A percentile compares a stretch with the other conserved stretches of the same genome.
Evolutionary conservation across 768 basidiomycete genomes (phyloP).

Genomic region (Tephrocybe rancida): DNA sequence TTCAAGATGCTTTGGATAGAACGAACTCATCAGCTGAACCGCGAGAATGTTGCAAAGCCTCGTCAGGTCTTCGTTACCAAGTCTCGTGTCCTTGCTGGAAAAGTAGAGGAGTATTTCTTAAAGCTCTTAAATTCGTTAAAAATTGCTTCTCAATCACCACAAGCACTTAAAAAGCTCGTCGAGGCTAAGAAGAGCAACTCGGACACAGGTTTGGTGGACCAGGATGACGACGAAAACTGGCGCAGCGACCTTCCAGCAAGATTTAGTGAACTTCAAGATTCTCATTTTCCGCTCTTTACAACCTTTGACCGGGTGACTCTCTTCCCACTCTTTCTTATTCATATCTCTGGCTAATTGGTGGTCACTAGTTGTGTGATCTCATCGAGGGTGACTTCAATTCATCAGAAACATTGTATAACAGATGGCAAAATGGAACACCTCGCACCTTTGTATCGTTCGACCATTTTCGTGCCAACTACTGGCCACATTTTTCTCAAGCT

Average conservation of each 20-base stretch:
- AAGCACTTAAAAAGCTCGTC: slow-evolving; percentile 38
- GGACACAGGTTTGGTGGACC: slow-evolving; percentile 32
- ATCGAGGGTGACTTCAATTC: slow-evolving; percentile 46
- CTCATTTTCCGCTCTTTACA: slow-evolving; percentile 71
- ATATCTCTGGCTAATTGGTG: background rate
- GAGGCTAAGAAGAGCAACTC: slow-evolving; percentile 15
- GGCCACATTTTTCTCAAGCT: slow-evolving; percentile 57
- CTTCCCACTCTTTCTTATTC: background rate
- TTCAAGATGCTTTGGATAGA: slow-evolving; percentile 77
- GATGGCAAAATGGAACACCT: slow-evolving; percentile 1
- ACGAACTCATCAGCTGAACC: slow-evolving; percentile 44
- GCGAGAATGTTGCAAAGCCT: slow-evolving; percentile 42
- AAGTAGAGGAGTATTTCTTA: slow-evolving; percentile 68
- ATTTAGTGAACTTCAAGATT: slow-evolving; percentile 58
- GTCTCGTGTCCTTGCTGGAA: slow-evolving; percentile 65
- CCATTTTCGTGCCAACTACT: slow-evolving; percentile 52
- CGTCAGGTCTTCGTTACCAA: slow-evolving; percentile 77
- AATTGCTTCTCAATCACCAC: slow-evolving; percentile 32
- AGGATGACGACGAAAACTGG: slow-evolving; percentile 44
- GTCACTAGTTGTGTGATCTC: slow-evolving; percentile 45
- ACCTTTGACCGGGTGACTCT: slow-evolving; percentile 62
- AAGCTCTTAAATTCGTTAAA: slow-evolving; percentile 51
- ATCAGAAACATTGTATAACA: slow-evolving; percentile 2
- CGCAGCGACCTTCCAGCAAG: slow-evolving; percentile 47
- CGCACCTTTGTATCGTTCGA: slow-evolving; percentile 43